Percentiles rank a stretch among this genome's conserved stretches.
phyloP scores from a whole-genome alignment of 768 basidiomycete species.

The Mycena maculata region DNA sequence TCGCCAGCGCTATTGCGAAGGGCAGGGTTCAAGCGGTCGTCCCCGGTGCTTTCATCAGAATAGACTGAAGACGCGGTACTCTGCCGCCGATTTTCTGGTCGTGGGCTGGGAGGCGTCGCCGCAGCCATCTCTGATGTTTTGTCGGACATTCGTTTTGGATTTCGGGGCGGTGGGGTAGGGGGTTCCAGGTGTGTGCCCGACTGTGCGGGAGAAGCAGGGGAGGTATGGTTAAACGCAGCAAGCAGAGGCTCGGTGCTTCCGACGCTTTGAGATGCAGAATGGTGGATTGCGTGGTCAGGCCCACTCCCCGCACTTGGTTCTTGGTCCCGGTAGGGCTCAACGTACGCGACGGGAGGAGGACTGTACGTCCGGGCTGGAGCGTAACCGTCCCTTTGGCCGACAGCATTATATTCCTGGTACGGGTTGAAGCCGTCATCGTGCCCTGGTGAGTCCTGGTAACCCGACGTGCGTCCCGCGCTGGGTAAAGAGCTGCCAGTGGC shows the following conservation, averaged over 20 bases:
- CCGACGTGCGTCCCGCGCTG: slow-evolving; percentile 48
- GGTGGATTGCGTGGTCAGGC: slow-evolving; percentile 43
- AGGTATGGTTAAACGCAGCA: slow-evolving; percentile 52
- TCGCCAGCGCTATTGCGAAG: slow-evolving; percentile 51
- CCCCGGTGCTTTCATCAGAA: slow-evolving; percentile 48
- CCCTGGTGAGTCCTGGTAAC: slow-evolving; percentile 51
- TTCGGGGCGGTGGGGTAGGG: slow-evolving; percentile 50
- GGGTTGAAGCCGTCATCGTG: slow-evolving; percentile 61
- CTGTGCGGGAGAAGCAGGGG: slow-evolving; percentile 37
- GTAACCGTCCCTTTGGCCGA: slow-evolving; percentile 54
- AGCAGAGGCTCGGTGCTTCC: slow-evolving; percentile 74
- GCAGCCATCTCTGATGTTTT: slow-evolving; percentile 20
- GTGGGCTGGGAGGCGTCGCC: slow-evolving; percentile 28
- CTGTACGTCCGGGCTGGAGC: slow-evolving; percentile 58
- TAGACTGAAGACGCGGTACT: slow-evolving; percentile 47
- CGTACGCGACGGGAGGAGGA: slow-evolving; percentile 54
- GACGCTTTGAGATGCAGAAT: slow-evolving; percentile 61
- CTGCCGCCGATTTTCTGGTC: slow-evolving; percentile 31
- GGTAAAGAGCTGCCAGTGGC: slow-evolving; percentile 38
- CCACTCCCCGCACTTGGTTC: slow-evolving; percentile 45
- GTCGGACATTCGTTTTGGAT: slow-evolving; percentile 44
- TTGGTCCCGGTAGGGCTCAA: slow-evolving; percentile 45
- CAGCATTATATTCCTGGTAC: slow-evolving; percentile 58
- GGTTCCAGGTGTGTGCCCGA: slow-evolving; percentile 28
- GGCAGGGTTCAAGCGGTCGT: slow-evolving; percentile 60